Conservation (phyloP, 2,329 filamentous ascomycete genomes). For the Ramularia endophylla region DNA sequence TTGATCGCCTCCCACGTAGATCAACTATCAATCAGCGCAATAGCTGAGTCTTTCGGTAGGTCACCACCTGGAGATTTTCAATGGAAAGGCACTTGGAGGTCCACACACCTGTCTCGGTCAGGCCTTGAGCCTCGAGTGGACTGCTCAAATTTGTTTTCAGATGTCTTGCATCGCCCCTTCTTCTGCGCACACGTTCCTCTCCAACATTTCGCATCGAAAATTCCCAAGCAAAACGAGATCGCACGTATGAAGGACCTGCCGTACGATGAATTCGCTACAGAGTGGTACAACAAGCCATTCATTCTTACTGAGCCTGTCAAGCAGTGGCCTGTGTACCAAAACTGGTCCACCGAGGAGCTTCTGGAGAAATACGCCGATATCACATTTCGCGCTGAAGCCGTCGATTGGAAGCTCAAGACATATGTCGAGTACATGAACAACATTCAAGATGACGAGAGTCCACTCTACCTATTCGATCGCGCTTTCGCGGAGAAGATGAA, state of each 20-base stretch:
- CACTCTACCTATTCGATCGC: slow-evolving; percentile 86
- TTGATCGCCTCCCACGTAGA: no score
- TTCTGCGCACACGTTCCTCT: slow-evolving; percentile 75
- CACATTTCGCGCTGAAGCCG: slow-evolving; percentile 81
- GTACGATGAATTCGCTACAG: slow-evolving; percentile 64
- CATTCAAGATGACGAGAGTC: slow-evolving; percentile 71
- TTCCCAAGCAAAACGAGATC: slow-evolving; percentile 70
- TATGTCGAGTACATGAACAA: slow-evolving; percentile 79
- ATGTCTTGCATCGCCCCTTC: slow-evolving; percentile 84
- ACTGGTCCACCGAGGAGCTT: slow-evolving; percentile 68
- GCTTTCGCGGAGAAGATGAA: slow-evolving; percentile 82
- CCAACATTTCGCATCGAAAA: slow-evolving; percentile 59
- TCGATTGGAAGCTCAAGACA: slow-evolving; percentile 80
- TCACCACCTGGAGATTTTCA: slow-evolving; percentile 43
- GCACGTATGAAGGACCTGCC: slow-evolving; percentile 61
- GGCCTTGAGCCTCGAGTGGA: slow-evolving; percentile 54
- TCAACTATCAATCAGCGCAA: background rate
- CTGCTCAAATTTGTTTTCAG: slow-evolving; percentile 78
- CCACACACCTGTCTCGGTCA: slow-evolving; percentile 62
- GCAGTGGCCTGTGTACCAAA: slow-evolving; percentile 68
- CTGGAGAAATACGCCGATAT: slow-evolving; percentile 58
- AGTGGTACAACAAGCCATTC: slow-evolving; percentile 78
- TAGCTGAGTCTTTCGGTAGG: slow-evolving; percentile 33
- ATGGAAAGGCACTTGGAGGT: slow-evolving; percentile 83
- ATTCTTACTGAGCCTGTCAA: slow-evolving; percentile 77